Evolutionary conservation across 2,329 filamentous ascomycete genomes (phyloP), one percentile per base, ranked within the genome.

Genomic region (Neonectria faginata): DNA sequence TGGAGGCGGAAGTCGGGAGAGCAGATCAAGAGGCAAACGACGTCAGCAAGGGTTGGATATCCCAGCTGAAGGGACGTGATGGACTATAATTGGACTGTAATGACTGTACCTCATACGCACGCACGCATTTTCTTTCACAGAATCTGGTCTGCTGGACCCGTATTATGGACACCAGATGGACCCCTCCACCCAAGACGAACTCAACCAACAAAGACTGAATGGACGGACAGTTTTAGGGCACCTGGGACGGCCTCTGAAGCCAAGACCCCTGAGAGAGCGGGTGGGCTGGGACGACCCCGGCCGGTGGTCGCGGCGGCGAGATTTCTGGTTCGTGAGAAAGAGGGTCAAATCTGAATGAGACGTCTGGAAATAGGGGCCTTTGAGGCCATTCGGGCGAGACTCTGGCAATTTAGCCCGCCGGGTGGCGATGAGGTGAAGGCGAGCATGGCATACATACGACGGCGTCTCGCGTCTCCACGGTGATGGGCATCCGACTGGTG

Each of bases 241-340:
- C 10, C 29, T 12, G 27, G 55, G 58, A 22, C 42, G 54, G 18
- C 44, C 18, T 58, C 48, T 45, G 20, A 36, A 48, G 44, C 39
- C 33, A 47, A 22, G 36, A 42, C 56, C 61, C 61, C 31, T 51
- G 53, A 52, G 44, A 39, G 60, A 45, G 60, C 58, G 68, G 68
- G 67, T 62, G 67, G 69, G 71, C 71, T 73, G 60, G 67, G 68
- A 67, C 73, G 57, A 70, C 62, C 72, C 71, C 54, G 61, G 71
- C 44, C 66, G 48, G 31, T 29, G 52, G 59, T 58, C 54, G 48
- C 36, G 53, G 56, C 54, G 47, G 57, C 55, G 57, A 65, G 51
- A 62, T 65, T 62, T 67, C 54, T 55, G 58, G 56, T 57, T 65
- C 58, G 50, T 62, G 39, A 56, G 57, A 60, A 62, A 58, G 70